Percentiles rank a stretch among this genome's conserved stretches.
Conservation (phyloP, 345 rosid species). For the Boechera stricta region DNA sequence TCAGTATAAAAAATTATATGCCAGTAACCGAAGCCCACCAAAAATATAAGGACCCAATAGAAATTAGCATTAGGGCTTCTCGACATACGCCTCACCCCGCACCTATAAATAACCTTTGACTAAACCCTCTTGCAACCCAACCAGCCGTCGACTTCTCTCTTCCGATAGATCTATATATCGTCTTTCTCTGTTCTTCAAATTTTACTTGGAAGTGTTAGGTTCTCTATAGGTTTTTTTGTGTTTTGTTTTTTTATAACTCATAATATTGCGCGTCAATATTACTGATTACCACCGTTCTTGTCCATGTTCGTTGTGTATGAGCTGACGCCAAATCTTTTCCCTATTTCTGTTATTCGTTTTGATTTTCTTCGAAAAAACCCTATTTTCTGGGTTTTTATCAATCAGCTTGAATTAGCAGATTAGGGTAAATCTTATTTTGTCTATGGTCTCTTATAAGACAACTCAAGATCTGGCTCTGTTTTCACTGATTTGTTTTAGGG, state of each 20-base stretch:
- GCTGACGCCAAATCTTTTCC: constrained; percentile 43
- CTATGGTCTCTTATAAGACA: neutral
- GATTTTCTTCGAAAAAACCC: neutral
- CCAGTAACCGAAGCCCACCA: neutral
- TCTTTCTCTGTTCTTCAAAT: neutral
- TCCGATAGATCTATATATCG: neutral
- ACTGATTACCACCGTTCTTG: constrained; percentile 47
- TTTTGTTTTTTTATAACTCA: no score
- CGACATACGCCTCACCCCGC: constrained; percentile 4
- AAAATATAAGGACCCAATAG: constrained; percentile 11
- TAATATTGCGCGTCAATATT: constrained; percentile 36
- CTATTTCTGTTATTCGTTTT: constrained; percentile 25
- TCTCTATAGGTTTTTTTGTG: no score
- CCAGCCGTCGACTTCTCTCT: constrained; percentile 32
- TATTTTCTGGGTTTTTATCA: neutral
- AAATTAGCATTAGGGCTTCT: constrained; percentile 35
- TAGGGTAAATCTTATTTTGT: constrained; percentile 22
- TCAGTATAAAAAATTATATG: neutral
- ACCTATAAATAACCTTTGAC: constrained; percentile 31
- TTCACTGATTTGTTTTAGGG: neutral
- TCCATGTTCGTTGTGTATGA: constrained; percentile 48
- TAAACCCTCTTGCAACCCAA: neutral
- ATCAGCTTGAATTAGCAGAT: constrained; percentile 31
- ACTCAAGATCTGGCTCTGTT: neutral
- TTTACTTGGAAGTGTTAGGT: no score